Base-by-base conservation (phyloP, 257 asterid species). In the Scutellaria barbata region DNA sequence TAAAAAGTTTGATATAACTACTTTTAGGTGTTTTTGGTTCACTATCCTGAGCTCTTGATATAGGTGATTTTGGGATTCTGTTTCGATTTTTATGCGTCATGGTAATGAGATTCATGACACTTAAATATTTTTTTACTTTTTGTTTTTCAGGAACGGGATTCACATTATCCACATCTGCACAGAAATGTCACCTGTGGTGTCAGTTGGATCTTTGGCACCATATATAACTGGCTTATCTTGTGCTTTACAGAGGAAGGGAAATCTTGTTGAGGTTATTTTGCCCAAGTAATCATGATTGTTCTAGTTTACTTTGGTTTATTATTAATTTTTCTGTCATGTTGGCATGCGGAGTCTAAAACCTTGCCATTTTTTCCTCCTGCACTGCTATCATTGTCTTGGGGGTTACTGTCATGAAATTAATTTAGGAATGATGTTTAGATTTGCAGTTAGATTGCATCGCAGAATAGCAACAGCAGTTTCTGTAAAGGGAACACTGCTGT, bases 171-270 rank as follows among this genome's bases (percentile, higher is more conserved):
- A 89, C 85, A 83, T 91, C 70, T 85, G 89, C 74, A 82, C 97
- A 69, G 97, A 91, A 85, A 91, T 91, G 97, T 92, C 85, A 72
- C 97, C 97, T 16, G 85, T 90, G 74, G 87, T 81, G 22, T 85
- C 88, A 41, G 88, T 83, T 79, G 92, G 96, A 79, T 74, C 90
- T 71, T 83, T 91, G 86, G 96, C 92, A 53, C 74, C 88, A 69
- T 89, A 91, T 65, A 80, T 91, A 46, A 85, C 95, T 8, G 95
- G 89, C 63, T 70, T 85, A 63, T 89, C 96, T 73, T 46, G 86
- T 73, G 90, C 96, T 40, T 83, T 91, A 59, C 97, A 85, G 78
- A 86, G 84, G 79, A 81, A 77, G 81, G 97, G 96, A 78, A 77
- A 89, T 74, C 80, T 89, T 71, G 97, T 91, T 12, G 97, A 91